A percentile compares a stretch with the other conserved stretches of the same genome.
phyloP scores from a whole-genome alignment of 495 filamentous ascomycete genomes.

The Darksidea phi region DNA sequence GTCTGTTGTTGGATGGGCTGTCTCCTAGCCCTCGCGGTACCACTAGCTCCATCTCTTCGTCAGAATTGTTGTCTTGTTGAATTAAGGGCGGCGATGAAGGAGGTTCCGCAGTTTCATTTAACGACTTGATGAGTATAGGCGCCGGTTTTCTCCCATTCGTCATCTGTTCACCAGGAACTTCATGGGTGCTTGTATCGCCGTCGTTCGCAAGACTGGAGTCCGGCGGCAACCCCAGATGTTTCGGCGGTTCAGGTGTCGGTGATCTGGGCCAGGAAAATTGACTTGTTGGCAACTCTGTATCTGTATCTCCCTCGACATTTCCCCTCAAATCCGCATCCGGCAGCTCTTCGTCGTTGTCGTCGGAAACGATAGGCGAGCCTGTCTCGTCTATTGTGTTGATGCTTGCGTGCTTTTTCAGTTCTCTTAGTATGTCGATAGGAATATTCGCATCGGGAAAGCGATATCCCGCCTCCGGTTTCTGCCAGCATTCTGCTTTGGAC shows the following conservation, averaged over 20 bases:
- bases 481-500: conserved; percentile 1
- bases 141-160: too few relatives aligned
- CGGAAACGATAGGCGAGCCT: background rate
- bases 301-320: background rate
- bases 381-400: background rate
- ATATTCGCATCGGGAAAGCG: conserved; percentile 23
- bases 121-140: background rate
- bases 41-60: conserved; percentile 26
- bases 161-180: background rate
- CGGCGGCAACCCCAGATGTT: conserved; percentile 8
- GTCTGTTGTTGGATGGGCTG: background rate
- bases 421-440: conserved; percentile 16
- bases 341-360: conserved; percentile 1
- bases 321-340: background rate
- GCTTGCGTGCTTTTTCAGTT: conserved; percentile 1
- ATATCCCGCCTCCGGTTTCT: conserved; percentile 11
- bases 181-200: background rate
- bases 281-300: background rate
- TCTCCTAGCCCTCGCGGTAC: conserved; percentile 24
- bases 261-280: conserved; percentile 8
- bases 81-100: conserved; percentile 6
- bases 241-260: background rate
- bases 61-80: background rate
- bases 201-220: conserved; percentile 17
- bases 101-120: background rate